Evolutionary conservation across 2,329 filamentous ascomycete genomes (phyloP).

Genomic region (Ceratocystiopsis sp.): DNA sequence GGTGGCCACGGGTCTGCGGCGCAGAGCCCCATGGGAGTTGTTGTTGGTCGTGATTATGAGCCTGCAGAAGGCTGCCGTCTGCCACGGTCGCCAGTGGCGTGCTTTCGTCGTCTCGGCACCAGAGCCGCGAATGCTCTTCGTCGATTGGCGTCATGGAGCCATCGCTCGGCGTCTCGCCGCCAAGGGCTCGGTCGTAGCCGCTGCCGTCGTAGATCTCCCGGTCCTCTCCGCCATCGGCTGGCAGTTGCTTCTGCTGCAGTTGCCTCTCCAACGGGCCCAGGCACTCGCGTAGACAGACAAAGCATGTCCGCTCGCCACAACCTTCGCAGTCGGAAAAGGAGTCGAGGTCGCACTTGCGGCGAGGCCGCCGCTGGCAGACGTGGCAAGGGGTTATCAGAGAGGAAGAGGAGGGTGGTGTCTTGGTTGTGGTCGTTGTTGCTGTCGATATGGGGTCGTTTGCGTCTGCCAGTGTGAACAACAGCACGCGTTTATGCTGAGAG

Average conservation of each 20-base stretch:
- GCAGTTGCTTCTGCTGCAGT: slow-evolving; percentile 2
- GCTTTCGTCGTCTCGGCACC: neutral
- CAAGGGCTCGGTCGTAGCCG: neutral
- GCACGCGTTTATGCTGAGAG: no score
- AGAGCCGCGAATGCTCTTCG: no score
- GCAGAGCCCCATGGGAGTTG: no score
- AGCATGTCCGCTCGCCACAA: slow-evolving; percentile 47
- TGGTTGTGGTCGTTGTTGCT: no score
- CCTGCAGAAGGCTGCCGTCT: neutral
- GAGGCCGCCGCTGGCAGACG: slow-evolving; percentile 49
- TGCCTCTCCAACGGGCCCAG: slow-evolving; percentile 26
- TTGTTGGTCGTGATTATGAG: no score
- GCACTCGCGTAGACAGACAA: slow-evolving; percentile 50
- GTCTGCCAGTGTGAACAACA: neutral
- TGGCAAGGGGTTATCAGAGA: slow-evolving; percentile 33
- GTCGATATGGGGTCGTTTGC: neutral
- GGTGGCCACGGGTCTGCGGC: slow-evolving; percentile 22
- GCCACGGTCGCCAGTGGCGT: slow-evolving; percentile 1
- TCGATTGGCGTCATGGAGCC: no score
- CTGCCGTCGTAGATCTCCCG: neutral
- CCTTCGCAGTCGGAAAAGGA: slow-evolving; percentile 46
- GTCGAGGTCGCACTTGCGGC: slow-evolving; percentile 47
- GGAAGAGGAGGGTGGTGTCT: slow-evolving; percentile 5
- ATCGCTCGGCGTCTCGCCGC: no score
- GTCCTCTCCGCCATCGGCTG: no score